Percentiles rank a stretch among this genome's conserved stretches.
Evolutionary conservation across 2,329 filamentous ascomycete genomes (phyloP).

Genomic region (Coniochaeta sp.): DNA sequence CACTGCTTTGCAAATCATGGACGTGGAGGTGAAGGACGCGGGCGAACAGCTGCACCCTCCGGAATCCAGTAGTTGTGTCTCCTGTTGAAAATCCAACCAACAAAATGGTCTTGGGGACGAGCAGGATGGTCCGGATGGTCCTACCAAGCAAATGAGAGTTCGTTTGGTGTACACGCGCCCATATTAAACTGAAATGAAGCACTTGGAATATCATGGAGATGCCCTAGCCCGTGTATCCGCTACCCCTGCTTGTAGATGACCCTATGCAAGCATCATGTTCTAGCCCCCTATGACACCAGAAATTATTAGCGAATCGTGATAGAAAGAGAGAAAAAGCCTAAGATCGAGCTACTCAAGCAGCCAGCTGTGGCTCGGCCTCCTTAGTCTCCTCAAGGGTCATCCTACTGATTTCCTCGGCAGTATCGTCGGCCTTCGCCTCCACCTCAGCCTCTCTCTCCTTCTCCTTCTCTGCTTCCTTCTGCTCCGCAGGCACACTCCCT

Average conservation of each 20-base stretch:
- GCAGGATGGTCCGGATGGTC: too few relatives aligned
- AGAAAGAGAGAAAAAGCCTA: neutral
- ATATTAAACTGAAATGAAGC: neutral
- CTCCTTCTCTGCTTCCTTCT: conserved; percentile 18
- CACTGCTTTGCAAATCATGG: neutral
- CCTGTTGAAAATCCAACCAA: too few relatives aligned
- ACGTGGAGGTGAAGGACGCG: neutral
- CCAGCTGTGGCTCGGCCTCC: neutral
- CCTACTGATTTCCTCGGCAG: conserved; percentile 1
- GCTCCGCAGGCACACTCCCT: conserved; percentile 23
- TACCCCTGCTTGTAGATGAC: neutral
- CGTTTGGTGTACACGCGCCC: neutral
- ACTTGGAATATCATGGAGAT: neutral
- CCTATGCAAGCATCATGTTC: neutral
- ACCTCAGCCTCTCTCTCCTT: conserved; percentile 21
- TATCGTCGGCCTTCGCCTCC: neutral
- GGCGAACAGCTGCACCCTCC: too few relatives aligned
- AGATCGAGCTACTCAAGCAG: neutral
- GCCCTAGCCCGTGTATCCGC: neutral
- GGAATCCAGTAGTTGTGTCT: too few relatives aligned
- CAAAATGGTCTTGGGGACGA: too few relatives aligned
- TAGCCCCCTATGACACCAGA: neutral
- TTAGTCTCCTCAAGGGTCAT: neutral
- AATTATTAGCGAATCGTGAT: neutral
- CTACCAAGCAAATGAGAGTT: neutral